A percentile compares a stretch with the other conserved stretches of the same genome.
Conservation (phyloP, 1,284 basidiomycete genomes). For the Fomitopsis pinicola region DNA sequence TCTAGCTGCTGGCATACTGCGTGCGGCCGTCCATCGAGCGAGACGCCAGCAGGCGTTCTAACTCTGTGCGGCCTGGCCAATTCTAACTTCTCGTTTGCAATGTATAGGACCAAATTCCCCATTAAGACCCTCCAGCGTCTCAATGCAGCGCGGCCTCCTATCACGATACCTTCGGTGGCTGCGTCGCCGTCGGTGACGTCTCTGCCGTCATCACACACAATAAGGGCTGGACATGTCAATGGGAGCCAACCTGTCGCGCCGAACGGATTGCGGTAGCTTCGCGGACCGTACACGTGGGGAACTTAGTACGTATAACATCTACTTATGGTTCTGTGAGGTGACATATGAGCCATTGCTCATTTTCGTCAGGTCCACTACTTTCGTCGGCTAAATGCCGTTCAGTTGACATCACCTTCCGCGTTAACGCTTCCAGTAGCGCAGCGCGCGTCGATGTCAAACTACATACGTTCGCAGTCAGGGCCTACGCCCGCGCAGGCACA, state of each 20-base stretch:
- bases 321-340: background rate
- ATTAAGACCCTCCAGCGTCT: conserved; percentile 83
- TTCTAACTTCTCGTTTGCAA: conserved; percentile 2
- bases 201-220: conserved; percentile 5
- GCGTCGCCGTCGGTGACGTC: conserved; percentile 9
- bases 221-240: background rate
- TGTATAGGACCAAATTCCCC: conserved; percentile 83
- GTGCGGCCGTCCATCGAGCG: conserved; percentile 1
- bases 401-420: background rate
- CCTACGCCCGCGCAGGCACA: background rate
- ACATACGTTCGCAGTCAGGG: background rate
- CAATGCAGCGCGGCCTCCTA: conserved; percentile 48
- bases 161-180: conserved; percentile 11
- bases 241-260: background rate
- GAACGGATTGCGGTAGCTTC: background rate
- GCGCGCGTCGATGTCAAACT: background rate
- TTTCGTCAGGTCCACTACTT: background rate
- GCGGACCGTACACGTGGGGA: background rate
- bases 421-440: background rate
- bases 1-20: background rate
- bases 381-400: background rate
- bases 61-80: background rate
- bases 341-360: background rate
- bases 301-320: background rate
- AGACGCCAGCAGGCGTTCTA: background rate